phyloP scores from a whole-genome alignment of 192 early-diverging fungal genomes.

The Rhizoclosmatium globosum region DNA sequence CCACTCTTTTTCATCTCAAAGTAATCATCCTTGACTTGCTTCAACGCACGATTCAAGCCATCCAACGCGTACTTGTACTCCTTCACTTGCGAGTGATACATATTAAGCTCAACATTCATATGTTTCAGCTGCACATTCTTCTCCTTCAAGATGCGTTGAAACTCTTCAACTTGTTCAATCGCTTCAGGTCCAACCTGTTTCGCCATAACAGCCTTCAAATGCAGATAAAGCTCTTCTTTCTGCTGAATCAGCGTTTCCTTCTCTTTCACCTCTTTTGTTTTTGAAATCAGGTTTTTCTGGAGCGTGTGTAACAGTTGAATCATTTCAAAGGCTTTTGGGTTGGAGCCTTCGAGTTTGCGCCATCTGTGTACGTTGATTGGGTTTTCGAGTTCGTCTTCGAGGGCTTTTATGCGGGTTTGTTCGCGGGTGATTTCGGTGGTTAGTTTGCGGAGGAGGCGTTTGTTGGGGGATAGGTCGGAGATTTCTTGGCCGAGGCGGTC shows the following conservation, averaged over 20 bases:
- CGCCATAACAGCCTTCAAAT: slow-evolving; percentile 62
- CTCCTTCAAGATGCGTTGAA: slow-evolving; percentile 63
- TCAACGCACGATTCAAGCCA: slow-evolving; percentile 49
- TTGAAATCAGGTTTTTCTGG: slow-evolving; percentile 66
- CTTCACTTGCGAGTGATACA: slow-evolving; percentile 64
- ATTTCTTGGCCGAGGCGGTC: slow-evolving; percentile 43
- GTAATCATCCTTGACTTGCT: slow-evolving; percentile 44
- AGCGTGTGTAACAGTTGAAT: slow-evolving; percentile 66
- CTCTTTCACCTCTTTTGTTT: slow-evolving; percentile 58
- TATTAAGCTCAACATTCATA: slow-evolving; percentile 68
- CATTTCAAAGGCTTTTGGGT: slow-evolving; percentile 66
- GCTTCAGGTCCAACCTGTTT: slow-evolving; percentile 70
- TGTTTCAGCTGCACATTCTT: slow-evolving; percentile 63
- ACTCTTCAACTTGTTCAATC: slow-evolving; percentile 64
- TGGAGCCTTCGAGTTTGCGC: slow-evolving; percentile 68
- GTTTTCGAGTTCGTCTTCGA: slow-evolving; percentile 67
- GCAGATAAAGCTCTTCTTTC: slow-evolving; percentile 64
- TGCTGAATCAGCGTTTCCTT: slow-evolving; percentile 59
- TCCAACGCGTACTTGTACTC: slow-evolving; percentile 60
- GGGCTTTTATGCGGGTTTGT: slow-evolving; percentile 61
- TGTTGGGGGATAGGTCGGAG: slow-evolving; percentile 39
- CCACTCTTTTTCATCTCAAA: slow-evolving; percentile 37
- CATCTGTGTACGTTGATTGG: slow-evolving; percentile 73
- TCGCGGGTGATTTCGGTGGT: slow-evolving; percentile 55
- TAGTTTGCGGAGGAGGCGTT: slow-evolving; percentile 47